Evolutionary conservation across 306 rosid species (phyloP).

Genomic region (Elaeagnus macrophylla): DNA sequence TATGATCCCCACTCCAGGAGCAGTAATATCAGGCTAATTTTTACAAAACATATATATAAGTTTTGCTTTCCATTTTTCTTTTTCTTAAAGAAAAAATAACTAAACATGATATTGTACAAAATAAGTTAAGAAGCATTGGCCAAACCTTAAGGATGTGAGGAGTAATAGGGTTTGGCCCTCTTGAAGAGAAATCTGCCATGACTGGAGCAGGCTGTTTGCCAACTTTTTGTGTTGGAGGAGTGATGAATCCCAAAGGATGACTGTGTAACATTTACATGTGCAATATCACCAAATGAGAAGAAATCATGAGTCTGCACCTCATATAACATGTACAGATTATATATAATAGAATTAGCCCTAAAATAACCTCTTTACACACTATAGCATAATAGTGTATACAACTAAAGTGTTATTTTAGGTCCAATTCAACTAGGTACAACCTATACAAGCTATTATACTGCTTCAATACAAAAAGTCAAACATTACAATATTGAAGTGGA

Average conservation of each 20-base stretch:
- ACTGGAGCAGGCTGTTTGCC: conserved; percentile 44
- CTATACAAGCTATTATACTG: no score
- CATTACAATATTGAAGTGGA: not conserved
- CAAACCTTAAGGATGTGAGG: conserved; percentile 50
- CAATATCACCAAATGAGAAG: no score
- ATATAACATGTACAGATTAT: no score
- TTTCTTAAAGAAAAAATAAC: not conserved
- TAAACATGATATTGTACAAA: no score
- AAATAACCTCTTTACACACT: no score
- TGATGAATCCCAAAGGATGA: conserved; percentile 45
- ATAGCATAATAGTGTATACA: no score
- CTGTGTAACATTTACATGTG: no score
- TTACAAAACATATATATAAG: not conserved
- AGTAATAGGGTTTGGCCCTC: conserved; percentile 54
- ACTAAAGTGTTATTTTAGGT: no score
- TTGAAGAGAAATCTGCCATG: conserved; percentile 66
- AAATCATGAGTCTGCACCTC: no score
- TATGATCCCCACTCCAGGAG: conserved; percentile 64
- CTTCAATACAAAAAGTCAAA: not conserved
- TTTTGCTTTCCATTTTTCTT: not conserved
- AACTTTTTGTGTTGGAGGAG: conserved; percentile 27
- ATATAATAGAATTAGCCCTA: no score
- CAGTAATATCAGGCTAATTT: conserved; percentile 68
- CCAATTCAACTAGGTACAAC: no score
- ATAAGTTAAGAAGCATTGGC: no score